A percentile compares a stretch with the other conserved stretches of the same genome.
phyloP scores from a whole-genome alignment of 257 asterid species.

The Primulina huaijiensis region DNA sequence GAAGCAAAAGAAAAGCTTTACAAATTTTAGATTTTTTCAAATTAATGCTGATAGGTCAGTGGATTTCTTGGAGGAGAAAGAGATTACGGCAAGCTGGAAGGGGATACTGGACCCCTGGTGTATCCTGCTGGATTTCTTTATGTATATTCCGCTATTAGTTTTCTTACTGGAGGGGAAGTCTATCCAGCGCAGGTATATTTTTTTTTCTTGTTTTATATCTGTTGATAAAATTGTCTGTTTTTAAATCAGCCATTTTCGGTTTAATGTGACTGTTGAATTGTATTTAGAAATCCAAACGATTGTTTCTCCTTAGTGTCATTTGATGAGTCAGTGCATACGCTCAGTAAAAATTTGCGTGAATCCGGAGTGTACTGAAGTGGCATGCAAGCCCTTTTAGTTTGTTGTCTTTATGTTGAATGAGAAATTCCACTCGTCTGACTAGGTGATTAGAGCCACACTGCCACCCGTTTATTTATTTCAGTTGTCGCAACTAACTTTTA shows the following conservation, averaged over 20 bases:
- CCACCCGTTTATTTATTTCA: not conserved
- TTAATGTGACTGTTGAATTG: not conserved
- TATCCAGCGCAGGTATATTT: constrained; percentile 77
- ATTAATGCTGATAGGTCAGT: constrained; percentile 43
- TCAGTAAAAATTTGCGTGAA: not conserved
- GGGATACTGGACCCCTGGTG: constrained; percentile 94
- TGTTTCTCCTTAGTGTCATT: not conserved
- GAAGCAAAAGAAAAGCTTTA: not conserved
- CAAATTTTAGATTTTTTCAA: constrained; percentile 8
- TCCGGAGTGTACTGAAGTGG: not conserved
- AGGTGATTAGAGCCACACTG: not conserved
- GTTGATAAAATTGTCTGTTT: not conserved
- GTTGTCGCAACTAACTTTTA: no score
- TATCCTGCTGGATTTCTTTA: constrained; percentile 98
- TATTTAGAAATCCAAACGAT: not conserved
- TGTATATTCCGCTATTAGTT: constrained; percentile 73
- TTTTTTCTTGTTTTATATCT: not conserved
- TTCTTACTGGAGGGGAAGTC: constrained; percentile 75
- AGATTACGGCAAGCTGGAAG: constrained; percentile 84
- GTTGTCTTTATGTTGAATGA: not conserved
- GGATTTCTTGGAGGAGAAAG: constrained; percentile 90
- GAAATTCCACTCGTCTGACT: not conserved
- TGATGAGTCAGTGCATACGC: not conserved
- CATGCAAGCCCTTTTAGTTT: not conserved
- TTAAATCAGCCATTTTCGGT: not conserved